Conservation (phyloP, 352 stramenopile species). For the Phytophthora idaei region DNA sequence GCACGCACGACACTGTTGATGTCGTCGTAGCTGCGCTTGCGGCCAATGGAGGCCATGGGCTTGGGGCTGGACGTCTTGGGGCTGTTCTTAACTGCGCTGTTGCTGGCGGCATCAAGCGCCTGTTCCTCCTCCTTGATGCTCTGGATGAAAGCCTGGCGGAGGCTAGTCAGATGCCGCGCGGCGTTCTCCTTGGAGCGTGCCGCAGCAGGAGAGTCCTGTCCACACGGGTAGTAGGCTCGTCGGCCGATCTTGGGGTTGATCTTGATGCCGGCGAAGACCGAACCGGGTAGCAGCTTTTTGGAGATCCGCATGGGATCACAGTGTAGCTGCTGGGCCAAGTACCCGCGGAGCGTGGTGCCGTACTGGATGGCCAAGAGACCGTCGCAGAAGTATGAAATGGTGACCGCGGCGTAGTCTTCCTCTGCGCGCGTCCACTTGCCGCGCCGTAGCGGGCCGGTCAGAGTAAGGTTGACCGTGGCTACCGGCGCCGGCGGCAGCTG, state of each 20-base stretch:
- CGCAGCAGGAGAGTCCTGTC: constrained; percentile 49
- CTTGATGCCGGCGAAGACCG: constrained; percentile 65
- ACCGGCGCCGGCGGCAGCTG: constrained; percentile 5
- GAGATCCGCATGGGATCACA: constrained; percentile 83
- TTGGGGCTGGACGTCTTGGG: constrained; percentile 22
- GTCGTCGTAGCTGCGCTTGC: constrained; percentile 54
- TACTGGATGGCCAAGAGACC: constrained; percentile 72
- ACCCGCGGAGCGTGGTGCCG: constrained; percentile 74
- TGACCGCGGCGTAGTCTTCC: constrained; percentile 67
- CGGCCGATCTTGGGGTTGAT: constrained; percentile 80
- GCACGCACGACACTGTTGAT: constrained; percentile 37
- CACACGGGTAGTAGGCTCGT: constrained; percentile 69
- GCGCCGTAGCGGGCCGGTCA: constrained; percentile 52
- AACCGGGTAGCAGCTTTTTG: constrained; percentile 75
- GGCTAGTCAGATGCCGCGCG: constrained; percentile 39
- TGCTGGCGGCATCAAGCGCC: constrained; percentile 24
- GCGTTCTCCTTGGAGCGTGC: constrained; percentile 48
- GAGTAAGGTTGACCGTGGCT: constrained; percentile 23
- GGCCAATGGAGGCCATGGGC: constrained; percentile 17
- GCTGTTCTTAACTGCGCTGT: constrained; percentile 15
- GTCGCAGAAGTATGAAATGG: constrained; percentile 74
- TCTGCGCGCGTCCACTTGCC: constrained; percentile 79
- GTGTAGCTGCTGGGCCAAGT: constrained; percentile 70
- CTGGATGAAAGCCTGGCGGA: constrained; percentile 57
- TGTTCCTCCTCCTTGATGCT: constrained; percentile 71